Conservation (phyloP, 257 asterid species). For the Penstemon eatonii region DNA sequence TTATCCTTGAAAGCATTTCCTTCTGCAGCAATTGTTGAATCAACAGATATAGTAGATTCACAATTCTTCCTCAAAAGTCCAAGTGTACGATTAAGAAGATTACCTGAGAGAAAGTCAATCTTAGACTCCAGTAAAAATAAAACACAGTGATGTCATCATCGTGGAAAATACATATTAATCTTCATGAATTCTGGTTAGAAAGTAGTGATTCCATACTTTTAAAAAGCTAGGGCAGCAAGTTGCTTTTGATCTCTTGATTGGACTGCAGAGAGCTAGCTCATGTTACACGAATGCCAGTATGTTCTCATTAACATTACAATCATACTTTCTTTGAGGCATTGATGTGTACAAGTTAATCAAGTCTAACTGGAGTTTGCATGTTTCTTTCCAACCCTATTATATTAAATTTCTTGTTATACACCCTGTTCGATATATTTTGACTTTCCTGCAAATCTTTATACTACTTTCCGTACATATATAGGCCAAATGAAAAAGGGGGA, state of each 20-base stretch:
- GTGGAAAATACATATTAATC: constrained; percentile 2
- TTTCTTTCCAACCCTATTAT: not conserved
- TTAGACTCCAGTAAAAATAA: constrained; percentile 23
- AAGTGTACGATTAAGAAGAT: constrained; percentile 96
- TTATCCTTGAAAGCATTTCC: constrained; percentile 65
- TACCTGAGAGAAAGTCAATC: constrained; percentile 50
- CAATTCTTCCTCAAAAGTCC: constrained; percentile 91
- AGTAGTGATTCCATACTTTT: not conserved
- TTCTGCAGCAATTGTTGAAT: constrained; percentile 80
- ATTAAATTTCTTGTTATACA: too few relatives aligned
- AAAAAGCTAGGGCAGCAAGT: too few relatives aligned
- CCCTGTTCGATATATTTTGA: not conserved
- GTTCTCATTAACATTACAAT: too few relatives aligned
- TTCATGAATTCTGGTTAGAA: constrained; percentile 12
- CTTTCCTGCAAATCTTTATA: not conserved
- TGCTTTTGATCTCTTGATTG: too few relatives aligned
- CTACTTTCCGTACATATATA: not conserved
- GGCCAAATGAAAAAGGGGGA: not conserved
- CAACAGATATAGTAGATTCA: constrained; percentile 65
- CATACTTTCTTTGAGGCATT: not conserved
- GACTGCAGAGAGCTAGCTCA: not conserved
- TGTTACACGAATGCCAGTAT: not conserved
- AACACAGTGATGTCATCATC: constrained; percentile 12
- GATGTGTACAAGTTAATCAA: not conserved
- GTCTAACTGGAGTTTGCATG: not conserved